Base-by-base conservation (phyloP, 495 filamentous ascomycete species). In the Penicillium verhagenii region DNA sequence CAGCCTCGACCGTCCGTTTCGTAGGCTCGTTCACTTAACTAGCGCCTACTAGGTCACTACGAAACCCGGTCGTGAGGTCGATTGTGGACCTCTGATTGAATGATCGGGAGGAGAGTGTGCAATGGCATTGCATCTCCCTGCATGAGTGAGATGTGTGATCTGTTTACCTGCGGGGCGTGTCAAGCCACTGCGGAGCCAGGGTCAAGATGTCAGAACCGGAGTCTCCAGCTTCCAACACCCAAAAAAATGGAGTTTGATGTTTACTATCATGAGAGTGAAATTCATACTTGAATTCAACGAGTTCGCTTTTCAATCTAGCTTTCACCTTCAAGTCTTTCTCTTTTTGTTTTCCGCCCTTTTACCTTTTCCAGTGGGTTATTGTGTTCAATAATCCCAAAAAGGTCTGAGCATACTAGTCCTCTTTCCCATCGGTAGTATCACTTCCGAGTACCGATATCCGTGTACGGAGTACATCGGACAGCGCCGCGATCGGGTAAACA, bases 141-240 rank as follows among this genome's bases (percentile, higher is more conserved):
- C 60, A 63, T 42, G 54, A 61, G 52, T 37, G 52, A 62, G 52
- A 54, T 57, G 54, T 53, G 47, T 56, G 56, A 59, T 63, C 56
- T 56, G 60, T 59, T 63, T 33, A 60, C 38, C 31, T 59, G 61
- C 61, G 64, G 61, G 64, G 64, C 58, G 31, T 60, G 55, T 61
- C 64, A 67, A 62, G 64, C 64, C 64, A 67, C 64, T 61, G 64
- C 64, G 64, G 64, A 64, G 60, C 38, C 50, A 23, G 39, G 26
- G 38, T 37, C 40, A 43, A 16, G 40, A 44, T 39, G 50, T 44
- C 50, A 37, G 50, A 50, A 54, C 45, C 29, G 38, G 20, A 18
- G 33, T 31, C 33, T 45, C 31, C 20, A 39, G 13, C 24, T 28
- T 13, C 48, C n/a, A 23, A 16, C 23, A 38, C 25, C 24, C 47